Percentiles rank a stretch among this genome's conserved stretches.
These are phyloP conservation scores for Geosmithia flava DNA, from an alignment of 2,329 filamentous ascomycete species.

Conservation along the genomic window DNA sequence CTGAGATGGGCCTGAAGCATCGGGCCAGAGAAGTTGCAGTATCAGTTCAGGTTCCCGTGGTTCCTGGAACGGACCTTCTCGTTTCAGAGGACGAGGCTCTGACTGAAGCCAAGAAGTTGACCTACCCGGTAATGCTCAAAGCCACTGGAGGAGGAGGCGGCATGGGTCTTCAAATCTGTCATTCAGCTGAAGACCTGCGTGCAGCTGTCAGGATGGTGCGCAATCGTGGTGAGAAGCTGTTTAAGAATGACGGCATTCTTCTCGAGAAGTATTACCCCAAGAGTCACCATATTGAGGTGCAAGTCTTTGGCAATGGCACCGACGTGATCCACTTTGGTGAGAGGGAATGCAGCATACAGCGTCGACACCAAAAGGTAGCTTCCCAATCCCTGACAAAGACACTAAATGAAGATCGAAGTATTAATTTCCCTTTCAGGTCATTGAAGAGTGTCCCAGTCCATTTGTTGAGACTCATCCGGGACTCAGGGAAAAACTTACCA, in stretches of 20 bases:
- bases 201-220: not conserved
- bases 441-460: slow-evolving; percentile 30
- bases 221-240: slow-evolving; percentile 7
- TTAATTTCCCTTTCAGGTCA: slow-evolving; percentile 11
- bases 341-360: slow-evolving; percentile 36
- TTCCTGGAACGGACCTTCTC: not conserved
- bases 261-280: slow-evolving; percentile 27
- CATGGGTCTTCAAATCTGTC: slow-evolving; percentile 25
- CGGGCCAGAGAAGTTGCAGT: slow-evolving; percentile 16
- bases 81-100: slow-evolving; percentile 11
- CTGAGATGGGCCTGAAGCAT: slow-evolving; percentile 23
- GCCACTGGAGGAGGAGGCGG: slow-evolving; percentile 34
- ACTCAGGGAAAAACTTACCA: slow-evolving; percentile 20
- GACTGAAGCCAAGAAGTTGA: slow-evolving; percentile 15
- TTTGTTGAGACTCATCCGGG: slow-evolving; percentile 7
- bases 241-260: slow-evolving; percentile 20
- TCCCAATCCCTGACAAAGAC: too few relatives aligned
- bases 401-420: too few relatives aligned
- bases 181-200: slow-evolving; percentile 1
- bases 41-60: not conserved
- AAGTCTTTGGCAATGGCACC: slow-evolving; percentile 31
- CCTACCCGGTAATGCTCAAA: slow-evolving; percentile 29
- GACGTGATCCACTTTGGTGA: slow-evolving; percentile 30
- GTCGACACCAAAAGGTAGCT: slow-evolving; percentile 31
- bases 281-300: slow-evolving; percentile 34